A percentile compares a stretch with the other conserved stretches of the same genome.
Conservation (phyloP, 441 rosid species). For the Bocquillonia castaneifolia region DNA sequence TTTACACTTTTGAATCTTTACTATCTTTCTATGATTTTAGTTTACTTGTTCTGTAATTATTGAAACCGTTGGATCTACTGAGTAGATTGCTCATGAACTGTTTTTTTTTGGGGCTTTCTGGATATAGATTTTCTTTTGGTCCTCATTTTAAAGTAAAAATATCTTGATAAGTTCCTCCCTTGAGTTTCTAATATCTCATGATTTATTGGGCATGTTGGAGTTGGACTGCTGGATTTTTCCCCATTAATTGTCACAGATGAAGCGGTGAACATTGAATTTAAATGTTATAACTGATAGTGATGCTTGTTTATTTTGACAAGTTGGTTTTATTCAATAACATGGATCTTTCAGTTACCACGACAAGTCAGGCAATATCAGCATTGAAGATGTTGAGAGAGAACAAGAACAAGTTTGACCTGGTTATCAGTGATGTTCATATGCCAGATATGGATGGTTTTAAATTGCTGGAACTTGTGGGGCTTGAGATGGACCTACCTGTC, state of each 20-base stretch:
- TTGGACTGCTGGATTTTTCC: conserved; percentile 2
- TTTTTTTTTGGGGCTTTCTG: neutral
- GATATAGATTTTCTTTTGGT: neutral
- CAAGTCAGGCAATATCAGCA: conserved; percentile 69
- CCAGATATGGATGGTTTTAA: conserved; percentile 95
- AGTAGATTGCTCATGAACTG: conserved; percentile 6
- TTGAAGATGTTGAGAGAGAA: conserved; percentile 78
- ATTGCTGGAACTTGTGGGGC: conserved; percentile 88
- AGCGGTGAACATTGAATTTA: conserved; percentile 14
- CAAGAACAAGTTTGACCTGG: conserved; percentile 70
- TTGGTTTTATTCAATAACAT: conserved; percentile 18
- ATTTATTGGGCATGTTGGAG: conserved; percentile 5
- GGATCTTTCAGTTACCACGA: conserved; percentile 63
- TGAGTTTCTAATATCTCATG: conserved; percentile 17
- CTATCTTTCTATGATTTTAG: neutral
- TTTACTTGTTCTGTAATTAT: conserved; percentile 7
- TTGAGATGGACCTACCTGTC: conserved; percentile 98
- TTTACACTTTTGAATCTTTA: conserved; percentile 8
- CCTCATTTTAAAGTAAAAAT: neutral
- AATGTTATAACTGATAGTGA: conserved; percentile 12
- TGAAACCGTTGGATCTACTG: conserved; percentile 18
- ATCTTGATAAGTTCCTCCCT: neutral
- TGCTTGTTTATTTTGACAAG: conserved; percentile 18
- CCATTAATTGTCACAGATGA: neutral
- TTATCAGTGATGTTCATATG: conserved; percentile 98